Base-by-base conservation (phyloP, 1,284 basidiomycete genomes). In the Leccinum insolens region DNA sequence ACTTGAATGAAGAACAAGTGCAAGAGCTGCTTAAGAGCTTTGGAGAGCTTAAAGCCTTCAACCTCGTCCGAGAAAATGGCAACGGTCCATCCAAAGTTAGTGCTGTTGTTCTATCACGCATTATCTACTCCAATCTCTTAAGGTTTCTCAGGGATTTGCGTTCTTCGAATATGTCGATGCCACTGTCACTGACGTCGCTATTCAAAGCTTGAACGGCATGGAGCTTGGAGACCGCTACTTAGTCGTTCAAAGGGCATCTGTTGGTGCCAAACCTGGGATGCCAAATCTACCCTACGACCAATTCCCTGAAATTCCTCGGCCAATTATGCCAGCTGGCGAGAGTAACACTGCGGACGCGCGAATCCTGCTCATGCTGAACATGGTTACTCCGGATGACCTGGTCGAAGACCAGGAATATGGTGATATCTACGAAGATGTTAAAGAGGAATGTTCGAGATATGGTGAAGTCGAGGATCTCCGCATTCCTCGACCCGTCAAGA, bases 161-260 rank as follows among this genome's bases (percentile, higher is more conserved):
- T 99, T 99, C 84, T 98, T 96, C 83, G 98, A 99, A 85, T 99
- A 99, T 80, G 91, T 94, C 67, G 98, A 99, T 78, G 83, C 90
- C 12, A 81, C 80, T 41, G 90, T 96, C 67, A 99, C 98, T 62
- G 96, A 99, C 71, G 89, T 98, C 70, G 98, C 98, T 46, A 98
- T 97, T 76, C 93, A 95, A 80, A 95, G 95, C 70, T 86, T 99
- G 68, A 96, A 98, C 79, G 95, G 95, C 67, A 99, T 99, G 95
- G 94, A 98, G 78, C 88, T 99, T 14, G 98, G 97, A 64, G 98
- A 99, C 80, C 91, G 95, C n/a, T 94, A 90, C 75, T 87, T 99
- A 57, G 95, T 99, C 63, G 97, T 99, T 49, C 98, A 99, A 77
- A 91, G 96, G 67, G 97, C 98, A 11, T 95, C 94, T n/a, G 90